Conservation (phyloP, 2,329 filamentous ascomycete species). For the Tolypocladium endophyticum region DNA sequence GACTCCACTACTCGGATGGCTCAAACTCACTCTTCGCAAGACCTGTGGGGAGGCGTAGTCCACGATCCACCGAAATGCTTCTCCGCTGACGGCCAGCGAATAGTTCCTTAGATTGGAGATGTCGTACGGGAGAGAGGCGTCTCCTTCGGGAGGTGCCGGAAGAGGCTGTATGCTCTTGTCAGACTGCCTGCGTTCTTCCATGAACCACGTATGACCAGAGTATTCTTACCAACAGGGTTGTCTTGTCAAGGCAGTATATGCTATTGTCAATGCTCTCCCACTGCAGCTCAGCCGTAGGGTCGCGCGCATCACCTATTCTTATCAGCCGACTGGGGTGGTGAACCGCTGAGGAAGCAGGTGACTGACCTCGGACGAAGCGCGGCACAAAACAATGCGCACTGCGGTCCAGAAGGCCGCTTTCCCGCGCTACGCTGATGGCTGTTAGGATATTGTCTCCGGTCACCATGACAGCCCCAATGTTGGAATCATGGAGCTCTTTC, state of each 20-base stretch:
- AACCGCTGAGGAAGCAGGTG: background rate
- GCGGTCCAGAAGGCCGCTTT: conserved; percentile 73
- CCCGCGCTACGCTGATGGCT: conserved; percentile 87
- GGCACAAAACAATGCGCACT: conserved; percentile 87
- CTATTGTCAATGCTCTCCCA: conserved; percentile 97
- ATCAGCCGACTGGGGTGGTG: conserved; percentile 5
- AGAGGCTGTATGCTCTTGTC: conserved; percentile 43
- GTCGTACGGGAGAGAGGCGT: conserved; percentile 78
- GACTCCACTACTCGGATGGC: background rate
- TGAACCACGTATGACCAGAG: too few relatives aligned
- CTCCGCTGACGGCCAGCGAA: conserved; percentile 79
- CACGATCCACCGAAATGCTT: conserved; percentile 93
- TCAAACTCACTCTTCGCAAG: conserved; percentile 49
- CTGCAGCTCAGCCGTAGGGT: conserved; percentile 60
- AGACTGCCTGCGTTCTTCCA: background rate
- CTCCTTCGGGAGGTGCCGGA: conserved; percentile 57
- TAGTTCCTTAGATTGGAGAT: conserved; percentile 76
- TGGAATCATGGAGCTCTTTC: conserved; percentile 69
- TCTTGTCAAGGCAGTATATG: conserved; percentile 64
- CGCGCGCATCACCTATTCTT: conserved; percentile 52
- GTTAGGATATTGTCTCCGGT: conserved; percentile 97
- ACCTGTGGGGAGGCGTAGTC: conserved; percentile 80
- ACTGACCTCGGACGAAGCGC: conserved; percentile 63
- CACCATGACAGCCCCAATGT: conserved; percentile 88
- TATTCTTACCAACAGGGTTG: conserved; percentile 56